Percentiles rank a stretch among this genome's conserved stretches.
Conservation (phyloP, 176 grass and related monocot genomes). For the Ananas comosus region DNA sequence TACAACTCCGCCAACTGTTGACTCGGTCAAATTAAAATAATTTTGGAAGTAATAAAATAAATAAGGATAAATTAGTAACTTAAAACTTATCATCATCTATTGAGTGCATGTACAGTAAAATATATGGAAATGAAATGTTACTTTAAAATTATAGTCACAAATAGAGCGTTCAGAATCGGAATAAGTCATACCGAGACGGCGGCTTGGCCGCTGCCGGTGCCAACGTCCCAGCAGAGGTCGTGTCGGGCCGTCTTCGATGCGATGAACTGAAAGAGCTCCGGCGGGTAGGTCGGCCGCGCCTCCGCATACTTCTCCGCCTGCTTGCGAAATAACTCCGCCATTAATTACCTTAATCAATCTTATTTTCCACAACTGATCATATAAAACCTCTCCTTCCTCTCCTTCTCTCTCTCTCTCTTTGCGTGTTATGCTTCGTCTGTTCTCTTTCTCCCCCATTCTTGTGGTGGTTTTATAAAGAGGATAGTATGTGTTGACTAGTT, state of each 20-base stretch:
- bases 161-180: background rate
- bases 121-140: no score
- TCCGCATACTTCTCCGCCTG: slow-evolving; percentile 33
- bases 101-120: no score
- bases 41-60: no score
- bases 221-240: slow-evolving; percentile 43
- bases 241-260: slow-evolving; percentile 38
- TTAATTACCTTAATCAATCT: background rate
- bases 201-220: slow-evolving; percentile 56
- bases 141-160: background rate
- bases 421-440: no score
- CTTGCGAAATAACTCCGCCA: slow-evolving; percentile 36
- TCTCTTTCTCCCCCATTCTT: no score
- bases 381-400: background rate
- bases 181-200: slow-evolving; percentile 30
- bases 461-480: no score
- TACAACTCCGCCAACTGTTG: slow-evolving; percentile 53
- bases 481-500: no score
- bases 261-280: slow-evolving; percentile 45
- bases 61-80: background rate
- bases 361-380: background rate
- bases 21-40: background rate
- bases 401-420: no score
- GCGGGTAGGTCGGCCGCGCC: slow-evolving; percentile 48
- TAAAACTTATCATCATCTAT: background rate